These are phyloP conservation scores for Aspergillus calidoustus DNA, from an alignment of 2,329 filamentous ascomycete species.

Conservation along the genomic window DNA sequence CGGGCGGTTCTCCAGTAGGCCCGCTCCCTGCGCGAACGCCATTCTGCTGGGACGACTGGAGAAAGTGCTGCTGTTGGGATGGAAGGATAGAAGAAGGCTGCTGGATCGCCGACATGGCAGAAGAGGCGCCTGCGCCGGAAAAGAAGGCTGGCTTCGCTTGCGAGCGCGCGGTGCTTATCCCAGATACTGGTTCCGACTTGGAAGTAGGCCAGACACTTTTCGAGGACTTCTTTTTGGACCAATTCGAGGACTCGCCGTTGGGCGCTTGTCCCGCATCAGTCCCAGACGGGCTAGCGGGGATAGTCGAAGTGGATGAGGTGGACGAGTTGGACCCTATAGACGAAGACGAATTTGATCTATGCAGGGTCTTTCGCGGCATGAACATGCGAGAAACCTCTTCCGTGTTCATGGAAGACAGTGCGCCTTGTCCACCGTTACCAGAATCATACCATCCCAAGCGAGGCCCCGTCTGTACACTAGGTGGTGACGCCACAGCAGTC, in stretches of 20 bases:
- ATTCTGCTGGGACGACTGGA: constrained; percentile 66
- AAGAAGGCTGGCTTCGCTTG: constrained; percentile 64
- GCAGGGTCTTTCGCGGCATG: constrained; percentile 83
- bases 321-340: constrained; percentile 71
- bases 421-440: constrained; percentile 63
- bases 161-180: constrained; percentile 64
- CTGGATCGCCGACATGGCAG: constrained; percentile 66
- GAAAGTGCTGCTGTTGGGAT: constrained; percentile 65
- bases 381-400: constrained; percentile 89
- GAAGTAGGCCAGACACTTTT: constrained; percentile 66
- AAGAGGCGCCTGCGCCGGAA: constrained; percentile 63
- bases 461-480: constrained; percentile 65
- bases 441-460: constrained; percentile 64
- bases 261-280: constrained; percentile 44
- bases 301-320: constrained; percentile 60
- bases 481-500: constrained; percentile 70
- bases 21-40: constrained; percentile 53
- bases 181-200: constrained; percentile 69
- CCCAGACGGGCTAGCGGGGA: constrained; percentile 37
- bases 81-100: constrained; percentile 66
- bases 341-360: constrained; percentile 88
- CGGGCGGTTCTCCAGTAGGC: constrained; percentile 64
- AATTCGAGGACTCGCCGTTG: constrained; percentile 44
- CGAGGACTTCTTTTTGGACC: constrained; percentile 53
- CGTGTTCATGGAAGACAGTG: constrained; percentile 72